Conservation (phyloP, 2,329 filamentous ascomycete genomes). For the Cordyceps cicadae region DNA sequence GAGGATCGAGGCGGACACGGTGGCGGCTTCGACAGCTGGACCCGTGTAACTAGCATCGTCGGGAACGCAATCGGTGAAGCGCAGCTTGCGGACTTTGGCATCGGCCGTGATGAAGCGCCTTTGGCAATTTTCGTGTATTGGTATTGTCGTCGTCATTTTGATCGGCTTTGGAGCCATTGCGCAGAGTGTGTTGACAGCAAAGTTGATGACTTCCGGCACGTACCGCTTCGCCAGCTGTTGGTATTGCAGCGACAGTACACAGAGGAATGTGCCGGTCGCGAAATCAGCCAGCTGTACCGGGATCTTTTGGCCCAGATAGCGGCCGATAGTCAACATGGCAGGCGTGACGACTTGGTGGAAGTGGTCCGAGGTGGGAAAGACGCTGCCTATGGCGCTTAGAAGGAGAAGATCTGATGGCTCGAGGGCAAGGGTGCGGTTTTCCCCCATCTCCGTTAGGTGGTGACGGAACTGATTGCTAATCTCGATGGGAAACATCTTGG, state of each 20-base stretch:
- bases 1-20: constrained; percentile 50
- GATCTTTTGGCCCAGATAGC: constrained; percentile 72
- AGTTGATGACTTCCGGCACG: constrained; percentile 81
- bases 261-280: constrained; percentile 68
- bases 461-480: constrained; percentile 70
- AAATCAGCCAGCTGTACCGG: constrained; percentile 59
- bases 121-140: constrained; percentile 47
- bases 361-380: constrained; percentile 93
- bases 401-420: constrained; percentile 67
- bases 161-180: constrained; percentile 50
- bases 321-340: constrained; percentile 72
- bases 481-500: constrained; percentile 72
- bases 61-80: constrained; percentile 48
- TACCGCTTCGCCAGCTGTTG: constrained; percentile 78
- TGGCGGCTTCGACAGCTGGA: constrained; percentile 17
- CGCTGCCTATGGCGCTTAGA: constrained; percentile 72
- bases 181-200: constrained; percentile 64
- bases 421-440: constrained; percentile 41
- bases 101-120: constrained; percentile 38
- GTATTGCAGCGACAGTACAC: constrained; percentile 72
- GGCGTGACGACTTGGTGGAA: constrained; percentile 94
- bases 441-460: constrained; percentile 54
- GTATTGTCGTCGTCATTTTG: constrained; percentile 53
- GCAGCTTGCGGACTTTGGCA: constrained; percentile 41
- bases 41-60: constrained; percentile 25